Percentiles rank a stretch among this genome's conserved stretches.
These are phyloP conservation scores for Fusarium protoensiforme DNA, from an alignment of 2,329 filamentous ascomycete species.

Conservation along the genomic window DNA sequence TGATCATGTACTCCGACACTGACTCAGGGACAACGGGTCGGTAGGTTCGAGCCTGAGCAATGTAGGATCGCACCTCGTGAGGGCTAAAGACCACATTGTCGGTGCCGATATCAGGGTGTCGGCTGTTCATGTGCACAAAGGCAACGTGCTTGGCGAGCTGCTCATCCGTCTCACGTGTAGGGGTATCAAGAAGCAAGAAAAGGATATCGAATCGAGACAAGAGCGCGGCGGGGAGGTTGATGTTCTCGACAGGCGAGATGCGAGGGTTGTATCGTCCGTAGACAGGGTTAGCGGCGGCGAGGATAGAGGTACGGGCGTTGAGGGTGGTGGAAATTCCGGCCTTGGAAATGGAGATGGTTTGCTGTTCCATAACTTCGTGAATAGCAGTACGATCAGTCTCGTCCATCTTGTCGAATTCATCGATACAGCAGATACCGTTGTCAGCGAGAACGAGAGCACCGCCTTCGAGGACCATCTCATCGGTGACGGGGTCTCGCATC, in stretches of 20 bases:
- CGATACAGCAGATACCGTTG: slow-evolving; percentile 87
- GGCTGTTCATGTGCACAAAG: slow-evolving; percentile 96
- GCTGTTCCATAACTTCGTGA: slow-evolving; percentile 90
- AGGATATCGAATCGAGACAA: slow-evolving; percentile 97
- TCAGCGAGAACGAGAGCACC: slow-evolving; percentile 83
- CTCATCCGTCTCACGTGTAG: slow-evolving; percentile 88
- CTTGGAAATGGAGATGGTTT: slow-evolving; percentile 87
- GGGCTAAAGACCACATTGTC: slow-evolving; percentile 83
- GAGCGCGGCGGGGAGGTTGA: slow-evolving; percentile 97
- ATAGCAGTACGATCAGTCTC: slow-evolving; percentile 85
- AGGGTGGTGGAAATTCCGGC: slow-evolving; percentile 79
- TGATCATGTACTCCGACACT: slow-evolving; percentile 96
- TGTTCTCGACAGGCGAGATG: slow-evolving; percentile 97
- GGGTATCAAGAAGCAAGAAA: slow-evolving; percentile 96
- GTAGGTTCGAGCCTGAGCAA: slow-evolving; percentile 91
- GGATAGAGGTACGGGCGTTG: slow-evolving; percentile 94
- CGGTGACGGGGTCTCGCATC: slow-evolving; percentile 85
- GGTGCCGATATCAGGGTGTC: slow-evolving; percentile 79
- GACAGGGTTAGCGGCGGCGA: slow-evolving; percentile 95
- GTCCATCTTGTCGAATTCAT: slow-evolving; percentile 92
- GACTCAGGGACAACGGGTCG: slow-evolving; percentile 85
- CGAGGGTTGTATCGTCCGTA: slow-evolving; percentile 99
- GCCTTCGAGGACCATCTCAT: slow-evolving; percentile 86
- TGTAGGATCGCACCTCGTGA: slow-evolving; percentile 94
- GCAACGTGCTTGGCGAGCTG: slow-evolving; percentile 96